Evolutionary conservation across 169 alveolate genomes (phyloP).

Genomic region (Cryptosporidium parvum): DNA sequence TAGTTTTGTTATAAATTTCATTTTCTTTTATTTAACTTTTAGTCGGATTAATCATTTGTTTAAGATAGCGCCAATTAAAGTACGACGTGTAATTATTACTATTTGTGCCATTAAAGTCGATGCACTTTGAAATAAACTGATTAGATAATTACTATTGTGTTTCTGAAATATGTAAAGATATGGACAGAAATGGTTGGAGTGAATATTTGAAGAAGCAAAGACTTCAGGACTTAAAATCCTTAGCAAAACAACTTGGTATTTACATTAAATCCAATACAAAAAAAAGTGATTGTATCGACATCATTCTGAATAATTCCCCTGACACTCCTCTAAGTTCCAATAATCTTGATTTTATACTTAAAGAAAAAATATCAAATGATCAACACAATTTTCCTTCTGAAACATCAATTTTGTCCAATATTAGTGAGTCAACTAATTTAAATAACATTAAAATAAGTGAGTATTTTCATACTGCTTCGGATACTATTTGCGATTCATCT

Average conservation of each 20-base stretch:
- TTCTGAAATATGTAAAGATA: slow-evolving; percentile 7
- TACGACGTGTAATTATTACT: background rate
- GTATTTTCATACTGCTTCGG: background rate
- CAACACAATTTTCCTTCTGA: background rate
- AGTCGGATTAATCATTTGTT: background rate
- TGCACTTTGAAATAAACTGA: background rate
- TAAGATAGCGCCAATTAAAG: background rate
- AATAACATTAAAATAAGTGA: slow-evolving; percentile 8
- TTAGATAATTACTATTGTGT: background rate
- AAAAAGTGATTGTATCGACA: slow-evolving; percentile 67
- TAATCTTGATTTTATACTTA: background rate
- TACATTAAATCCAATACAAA: slow-evolving; percentile 68
- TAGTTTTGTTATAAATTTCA: background rate
- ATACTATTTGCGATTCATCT: background rate
- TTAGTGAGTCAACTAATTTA: background rate
- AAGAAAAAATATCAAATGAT: background rate
- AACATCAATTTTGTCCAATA: background rate
- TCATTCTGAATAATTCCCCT: slow-evolving; percentile 16
- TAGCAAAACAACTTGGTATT: slow-evolving; percentile 60
- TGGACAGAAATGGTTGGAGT: slow-evolving; percentile 71
- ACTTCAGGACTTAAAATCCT: slow-evolving; percentile 59
- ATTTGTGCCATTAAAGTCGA: background rate
- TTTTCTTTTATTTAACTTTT: background rate
- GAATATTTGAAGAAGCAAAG: slow-evolving; percentile 67
- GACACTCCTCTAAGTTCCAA: background rate